Evolutionary conservation across 2,329 filamentous ascomycete genomes (phyloP).

Genomic region (Stagonosporopsis tanaceti): DNA sequence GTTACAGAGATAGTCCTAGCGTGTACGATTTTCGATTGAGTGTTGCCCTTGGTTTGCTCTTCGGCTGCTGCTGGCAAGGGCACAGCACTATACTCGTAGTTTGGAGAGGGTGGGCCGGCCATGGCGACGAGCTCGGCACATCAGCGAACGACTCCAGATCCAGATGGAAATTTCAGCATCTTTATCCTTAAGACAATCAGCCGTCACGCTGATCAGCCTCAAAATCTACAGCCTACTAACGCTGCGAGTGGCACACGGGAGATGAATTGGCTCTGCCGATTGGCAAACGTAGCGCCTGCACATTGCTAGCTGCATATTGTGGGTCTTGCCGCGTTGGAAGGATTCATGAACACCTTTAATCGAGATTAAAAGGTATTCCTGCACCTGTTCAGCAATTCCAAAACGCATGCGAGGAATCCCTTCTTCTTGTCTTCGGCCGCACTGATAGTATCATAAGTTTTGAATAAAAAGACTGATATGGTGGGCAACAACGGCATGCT

Average conservation of each 20-base stretch:
- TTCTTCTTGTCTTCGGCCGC: background rate
- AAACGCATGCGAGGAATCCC: too few relatives aligned
- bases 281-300: constrained; percentile 4
- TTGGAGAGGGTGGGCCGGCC: background rate
- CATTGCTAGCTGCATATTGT: background rate
- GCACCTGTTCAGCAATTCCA: background rate
- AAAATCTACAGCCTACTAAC: background rate
- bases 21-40: background rate
- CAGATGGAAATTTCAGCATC: background rate
- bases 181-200: constrained; percentile 2
- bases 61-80: background rate
- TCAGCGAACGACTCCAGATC: background rate
- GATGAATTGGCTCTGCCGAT: background rate
- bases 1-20: background rate
- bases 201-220: background rate
- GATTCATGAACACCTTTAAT: background rate
- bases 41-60: background rate
- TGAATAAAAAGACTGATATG: background rate
- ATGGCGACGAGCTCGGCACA: background rate
- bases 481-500: background rate
- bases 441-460: background rate
- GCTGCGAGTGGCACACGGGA: background rate
- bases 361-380: background rate
- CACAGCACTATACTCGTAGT: background rate
- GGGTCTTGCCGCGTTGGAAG: constrained; percentile 1